Evolutionary conservation across 2,329 filamentous ascomycete genomes (phyloP).

Genomic region (Colletotrichum sp.): DNA sequence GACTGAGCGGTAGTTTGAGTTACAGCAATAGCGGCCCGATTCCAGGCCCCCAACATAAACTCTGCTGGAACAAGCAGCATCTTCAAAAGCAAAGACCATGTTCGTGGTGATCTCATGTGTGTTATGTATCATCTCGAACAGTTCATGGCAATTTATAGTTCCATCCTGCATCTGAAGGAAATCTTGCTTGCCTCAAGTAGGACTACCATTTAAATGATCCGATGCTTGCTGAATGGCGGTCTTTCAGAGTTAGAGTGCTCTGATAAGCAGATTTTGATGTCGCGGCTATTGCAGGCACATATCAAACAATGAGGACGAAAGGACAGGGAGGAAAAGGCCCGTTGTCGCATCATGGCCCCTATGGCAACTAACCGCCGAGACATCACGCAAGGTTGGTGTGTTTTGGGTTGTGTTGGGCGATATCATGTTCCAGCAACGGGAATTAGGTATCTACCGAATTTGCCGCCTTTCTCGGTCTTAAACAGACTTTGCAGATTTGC

Average conservation of each 20-base stretch:
- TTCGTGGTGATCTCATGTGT: neutral
- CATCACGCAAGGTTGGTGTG: neutral
- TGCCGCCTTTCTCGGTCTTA: neutral
- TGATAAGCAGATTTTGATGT: neutral
- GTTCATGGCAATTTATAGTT: no score
- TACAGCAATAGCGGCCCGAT: neutral
- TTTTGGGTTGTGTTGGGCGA: neutral
- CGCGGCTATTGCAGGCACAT: neutral
- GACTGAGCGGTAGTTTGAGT: neutral
- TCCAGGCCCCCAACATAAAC: fast-evolving
- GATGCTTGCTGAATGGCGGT: neutral
- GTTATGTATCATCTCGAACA: no score
- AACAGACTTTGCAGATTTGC: neutral
- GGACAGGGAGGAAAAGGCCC: neutral
- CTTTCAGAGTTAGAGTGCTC: neutral
- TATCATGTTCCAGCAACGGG: neutral
- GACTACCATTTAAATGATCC: no score
- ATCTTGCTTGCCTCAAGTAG: neutral
- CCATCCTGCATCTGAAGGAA: neutral
- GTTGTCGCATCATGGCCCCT: neutral
- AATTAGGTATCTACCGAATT: neutral
- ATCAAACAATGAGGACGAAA: neutral
- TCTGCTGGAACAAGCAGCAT: no score
- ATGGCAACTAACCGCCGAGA: neutral
- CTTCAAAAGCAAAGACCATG: no score